Conservation (phyloP, 768 basidiomycete genomes). For the Suillus plorans region DNA sequence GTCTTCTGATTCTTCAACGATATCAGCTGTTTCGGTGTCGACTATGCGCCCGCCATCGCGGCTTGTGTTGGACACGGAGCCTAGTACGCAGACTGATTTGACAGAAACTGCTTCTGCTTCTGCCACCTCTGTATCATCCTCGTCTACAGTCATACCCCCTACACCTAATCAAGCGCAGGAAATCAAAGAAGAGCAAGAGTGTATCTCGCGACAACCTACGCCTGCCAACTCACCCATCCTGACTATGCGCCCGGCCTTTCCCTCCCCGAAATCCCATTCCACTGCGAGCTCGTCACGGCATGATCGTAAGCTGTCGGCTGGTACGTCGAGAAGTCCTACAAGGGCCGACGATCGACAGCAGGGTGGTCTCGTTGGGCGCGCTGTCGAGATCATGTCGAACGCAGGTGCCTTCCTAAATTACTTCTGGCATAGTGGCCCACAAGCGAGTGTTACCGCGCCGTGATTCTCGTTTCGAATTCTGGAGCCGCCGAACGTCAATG, state of each 20-base stretch:
- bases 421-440: conserved; percentile 44
- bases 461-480: conserved; percentile 10
- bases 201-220: conserved; percentile 47
- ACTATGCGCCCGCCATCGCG: conserved; percentile 24
- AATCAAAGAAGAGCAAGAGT: conserved; percentile 35
- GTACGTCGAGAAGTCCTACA: conserved; percentile 24
- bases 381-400: conserved; percentile 77
- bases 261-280: conserved; percentile 9
- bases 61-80: conserved; percentile 28
- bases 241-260: conserved; percentile 25
- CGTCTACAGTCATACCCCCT: conserved; percentile 19
- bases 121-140: not conserved
- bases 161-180: conserved; percentile 1
- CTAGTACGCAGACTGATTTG: conserved; percentile 26
- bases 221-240: conserved; percentile 63
- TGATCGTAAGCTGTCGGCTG: conserved; percentile 18
- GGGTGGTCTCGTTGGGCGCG: conserved; percentile 50
- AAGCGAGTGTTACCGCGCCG: conserved; percentile 20
- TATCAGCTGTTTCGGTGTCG: conserved; percentile 13
- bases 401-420: conserved; percentile 77
- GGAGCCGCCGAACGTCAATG: not conserved
- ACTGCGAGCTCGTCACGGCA: conserved; percentile 5
- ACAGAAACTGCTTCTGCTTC: conserved; percentile 17
- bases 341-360: conserved; percentile 32
- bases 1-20: conserved; percentile 28